phyloP scores from a whole-genome alignment of 2,329 filamentous ascomycete species.

The Diaporthe citriasiana region DNA sequence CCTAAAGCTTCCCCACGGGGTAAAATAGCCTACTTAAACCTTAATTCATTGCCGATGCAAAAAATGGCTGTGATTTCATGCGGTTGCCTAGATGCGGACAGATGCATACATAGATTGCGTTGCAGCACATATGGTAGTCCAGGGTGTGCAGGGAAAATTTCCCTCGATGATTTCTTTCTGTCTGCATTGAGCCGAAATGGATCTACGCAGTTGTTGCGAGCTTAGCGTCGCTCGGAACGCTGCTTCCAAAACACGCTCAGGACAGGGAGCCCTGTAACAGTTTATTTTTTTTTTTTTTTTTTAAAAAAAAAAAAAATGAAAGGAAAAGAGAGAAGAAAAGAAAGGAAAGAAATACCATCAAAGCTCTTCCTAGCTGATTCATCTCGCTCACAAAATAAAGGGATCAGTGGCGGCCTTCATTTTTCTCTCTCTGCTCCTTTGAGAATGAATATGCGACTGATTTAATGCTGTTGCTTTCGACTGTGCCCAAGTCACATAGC shows the following conservation, averaged over 20 bases:
- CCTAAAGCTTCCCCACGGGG: background rate
- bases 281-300: too few relatives aligned
- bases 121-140: background rate
- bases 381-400: background rate
- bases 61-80: background rate
- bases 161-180: background rate
- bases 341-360: background rate
- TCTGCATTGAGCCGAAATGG: background rate
- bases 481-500: too few relatives aligned
- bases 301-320: too few relatives aligned
- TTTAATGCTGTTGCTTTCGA: too few relatives aligned
- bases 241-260: background rate
- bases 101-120: background rate
- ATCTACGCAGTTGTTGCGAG: background rate
- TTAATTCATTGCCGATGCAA: constrained; percentile 3
- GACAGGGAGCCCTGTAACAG: background rate
- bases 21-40: constrained; percentile 11
- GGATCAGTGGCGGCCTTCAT: too few relatives aligned
- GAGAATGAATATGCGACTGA: too few relatives aligned
- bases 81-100: background rate
- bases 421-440: too few relatives aligned
- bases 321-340: too few relatives aligned
- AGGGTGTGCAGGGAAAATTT: background rate
- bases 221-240: background rate
- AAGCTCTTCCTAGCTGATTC: background rate